phyloP scores from a whole-genome alignment of 805 yeast genomes.

The Clavispora vitiphila region DNA sequence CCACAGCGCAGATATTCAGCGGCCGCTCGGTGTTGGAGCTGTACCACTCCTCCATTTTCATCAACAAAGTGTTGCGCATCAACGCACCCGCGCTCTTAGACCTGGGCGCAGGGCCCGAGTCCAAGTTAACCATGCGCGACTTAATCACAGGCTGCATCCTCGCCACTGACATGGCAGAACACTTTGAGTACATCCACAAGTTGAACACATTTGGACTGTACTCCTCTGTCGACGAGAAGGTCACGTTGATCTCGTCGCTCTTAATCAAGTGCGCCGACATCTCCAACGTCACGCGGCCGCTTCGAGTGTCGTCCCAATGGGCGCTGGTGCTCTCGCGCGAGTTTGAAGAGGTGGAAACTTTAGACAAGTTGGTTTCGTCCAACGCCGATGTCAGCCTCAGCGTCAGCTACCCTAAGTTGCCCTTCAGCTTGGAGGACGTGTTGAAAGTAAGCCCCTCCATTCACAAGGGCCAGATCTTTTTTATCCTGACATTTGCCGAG shows the following conservation, averaged over 20 bases:
- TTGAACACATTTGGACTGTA: conserved; percentile 32
- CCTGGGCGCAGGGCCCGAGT: conserved; percentile 35
- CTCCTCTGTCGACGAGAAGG: conserved; percentile 19
- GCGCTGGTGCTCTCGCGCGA: conserved; percentile 76
- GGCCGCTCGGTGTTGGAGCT: conserved; percentile 74
- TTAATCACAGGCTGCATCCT: conserved; percentile 34
- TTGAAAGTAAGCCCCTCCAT: conserved; percentile 44
- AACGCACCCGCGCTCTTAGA: conserved; percentile 33
- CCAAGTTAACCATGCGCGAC: conserved; percentile 16
- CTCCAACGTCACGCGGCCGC: conserved; percentile 83
- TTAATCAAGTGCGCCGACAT: conserved; percentile 94
- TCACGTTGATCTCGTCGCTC: conserved; percentile 53
- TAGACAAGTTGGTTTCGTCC: conserved; percentile 36
- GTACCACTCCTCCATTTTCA: conserved; percentile 70
- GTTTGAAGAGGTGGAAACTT: conserved; percentile 57
- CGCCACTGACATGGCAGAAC: conserved; percentile 89
- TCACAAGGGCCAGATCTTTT: conserved; percentile 73
- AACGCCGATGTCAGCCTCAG: conserved; percentile 7
- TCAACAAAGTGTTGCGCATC: conserved; percentile 29
- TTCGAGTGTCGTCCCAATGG: conserved; percentile 77
- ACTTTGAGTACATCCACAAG: conserved; percentile 61
- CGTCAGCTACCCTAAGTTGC: conserved; percentile 31
- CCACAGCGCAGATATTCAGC: conserved; percentile 57
- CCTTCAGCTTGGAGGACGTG: conserved; percentile 38
- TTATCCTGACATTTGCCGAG: conserved; percentile 76